phyloP scores from a whole-genome alignment of 345 rosid genomes.

The Boechera retrofracta region DNA sequence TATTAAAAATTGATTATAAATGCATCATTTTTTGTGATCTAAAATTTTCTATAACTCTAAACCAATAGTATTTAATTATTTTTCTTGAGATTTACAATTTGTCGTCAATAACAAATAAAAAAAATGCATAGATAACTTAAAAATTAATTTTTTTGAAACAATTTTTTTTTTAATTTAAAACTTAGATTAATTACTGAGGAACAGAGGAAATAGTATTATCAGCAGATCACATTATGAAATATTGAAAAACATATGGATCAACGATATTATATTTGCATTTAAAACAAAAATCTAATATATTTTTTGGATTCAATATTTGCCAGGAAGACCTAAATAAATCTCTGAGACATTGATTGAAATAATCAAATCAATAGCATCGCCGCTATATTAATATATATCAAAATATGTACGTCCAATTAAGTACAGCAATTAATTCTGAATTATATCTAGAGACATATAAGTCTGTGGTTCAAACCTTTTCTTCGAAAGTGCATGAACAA shows the following conservation, averaged over 20 bases:
- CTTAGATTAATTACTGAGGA: too few relatives aligned
- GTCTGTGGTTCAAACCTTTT: conserved; percentile 19
- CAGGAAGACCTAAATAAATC: background rate
- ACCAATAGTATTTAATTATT: too few relatives aligned
- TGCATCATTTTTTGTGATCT: too few relatives aligned
- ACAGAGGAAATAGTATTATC: too few relatives aligned
- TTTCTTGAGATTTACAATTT: background rate
- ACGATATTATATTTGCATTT: background rate
- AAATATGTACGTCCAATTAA: background rate
- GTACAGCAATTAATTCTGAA: background rate
- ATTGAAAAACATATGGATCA: background rate
- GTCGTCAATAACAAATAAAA: background rate
- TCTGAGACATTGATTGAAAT: background rate
- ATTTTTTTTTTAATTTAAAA: too few relatives aligned
- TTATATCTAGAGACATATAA: conserved; percentile 20
- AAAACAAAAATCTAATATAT: background rate
- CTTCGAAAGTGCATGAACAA: conserved; percentile 36
- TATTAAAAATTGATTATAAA: too few relatives aligned
- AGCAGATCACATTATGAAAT: background rate
- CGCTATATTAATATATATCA: background rate
- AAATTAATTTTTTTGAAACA: too few relatives aligned
- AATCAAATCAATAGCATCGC: background rate
- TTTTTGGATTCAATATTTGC: too few relatives aligned
- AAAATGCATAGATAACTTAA: too few relatives aligned
- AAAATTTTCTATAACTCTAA: background rate